Percentiles rank a stretch among this genome's conserved stretches.
These are phyloP conservation scores for Lichenothelia convexa DNA, from an alignment of 495 filamentous ascomycete species.

Conservation along the genomic window DNA sequence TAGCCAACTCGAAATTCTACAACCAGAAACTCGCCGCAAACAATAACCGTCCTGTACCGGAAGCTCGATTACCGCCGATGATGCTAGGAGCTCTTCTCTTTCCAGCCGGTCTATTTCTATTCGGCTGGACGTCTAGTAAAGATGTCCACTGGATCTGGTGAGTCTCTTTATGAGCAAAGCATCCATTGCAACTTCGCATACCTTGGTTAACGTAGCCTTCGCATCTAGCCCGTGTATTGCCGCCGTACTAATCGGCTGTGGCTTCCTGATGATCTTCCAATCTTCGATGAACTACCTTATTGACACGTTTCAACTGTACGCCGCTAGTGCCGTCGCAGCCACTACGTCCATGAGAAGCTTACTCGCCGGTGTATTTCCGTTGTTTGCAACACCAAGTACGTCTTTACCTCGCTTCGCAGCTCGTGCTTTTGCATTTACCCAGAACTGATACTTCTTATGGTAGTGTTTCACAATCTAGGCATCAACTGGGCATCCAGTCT, in stretches of 20 bases:
- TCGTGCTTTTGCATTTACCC: too few relatives aligned
- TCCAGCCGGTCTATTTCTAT: constrained; percentile 36
- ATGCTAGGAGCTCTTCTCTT: constrained; percentile 41
- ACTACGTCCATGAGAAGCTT: constrained; percentile 12
- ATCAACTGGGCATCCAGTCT: constrained; percentile 8
- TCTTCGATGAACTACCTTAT: constrained; percentile 8
- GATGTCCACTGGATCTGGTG: constrained; percentile 17
- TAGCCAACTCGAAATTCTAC: constrained; percentile 15
- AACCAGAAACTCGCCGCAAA: constrained; percentile 18
- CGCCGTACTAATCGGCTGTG: constrained; percentile 13
- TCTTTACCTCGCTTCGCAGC: neutral
- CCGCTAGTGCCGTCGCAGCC: constrained; percentile 10
- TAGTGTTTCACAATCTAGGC: constrained; percentile 12
- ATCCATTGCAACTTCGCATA: too few relatives aligned
- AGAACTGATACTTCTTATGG: too few relatives aligned
- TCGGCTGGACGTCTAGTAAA: constrained; percentile 31
- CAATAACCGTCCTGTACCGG: constrained; percentile 24
- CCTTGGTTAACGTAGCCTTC: constrained; percentile 16
- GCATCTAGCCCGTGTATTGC: constrained; percentile 5
- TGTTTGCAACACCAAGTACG: constrained; percentile 7
- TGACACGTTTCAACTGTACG: constrained; percentile 11
- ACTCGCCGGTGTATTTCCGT: constrained; percentile 10
- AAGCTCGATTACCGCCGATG: constrained; percentile 1
- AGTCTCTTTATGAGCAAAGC: too few relatives aligned
- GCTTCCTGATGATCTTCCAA: constrained; percentile 16